These are phyloP conservation scores for Abrus pulchellus DNA, from an alignment of 306 rosid species.

Conservation along the genomic window DNA sequence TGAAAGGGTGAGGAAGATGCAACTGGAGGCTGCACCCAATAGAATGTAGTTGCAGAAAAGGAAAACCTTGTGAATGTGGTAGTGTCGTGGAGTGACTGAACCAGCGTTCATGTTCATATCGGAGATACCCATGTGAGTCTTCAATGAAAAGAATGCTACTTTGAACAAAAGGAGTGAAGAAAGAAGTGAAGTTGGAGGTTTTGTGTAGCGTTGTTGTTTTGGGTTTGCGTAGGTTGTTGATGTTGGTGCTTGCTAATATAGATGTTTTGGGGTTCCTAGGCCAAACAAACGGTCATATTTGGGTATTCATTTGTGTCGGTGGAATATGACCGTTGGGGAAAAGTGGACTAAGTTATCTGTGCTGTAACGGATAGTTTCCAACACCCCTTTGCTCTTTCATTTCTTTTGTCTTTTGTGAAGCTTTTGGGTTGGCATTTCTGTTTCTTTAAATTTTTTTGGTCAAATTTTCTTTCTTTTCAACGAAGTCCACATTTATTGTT, in stretches of 20 bases:
- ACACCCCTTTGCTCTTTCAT: neutral
- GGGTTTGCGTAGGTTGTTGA: neutral
- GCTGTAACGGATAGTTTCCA: conserved; percentile 41
- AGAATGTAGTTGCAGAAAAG: conserved; percentile 90
- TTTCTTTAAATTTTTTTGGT: neutral
- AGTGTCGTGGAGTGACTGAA: conserved; percentile 44
- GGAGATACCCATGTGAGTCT: conserved; percentile 58
- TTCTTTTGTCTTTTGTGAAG: neutral
- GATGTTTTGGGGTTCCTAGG: neutral
- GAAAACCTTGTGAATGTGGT: conserved; percentile 80
- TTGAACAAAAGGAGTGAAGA: neutral
- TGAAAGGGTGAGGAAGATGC: conserved; percentile 94
- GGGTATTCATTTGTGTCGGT: neutral
- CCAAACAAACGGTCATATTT: conserved; percentile 49
- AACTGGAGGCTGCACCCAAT: conserved; percentile 89
- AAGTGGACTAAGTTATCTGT: neutral
- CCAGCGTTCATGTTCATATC: neutral
- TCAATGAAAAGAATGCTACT: neutral
- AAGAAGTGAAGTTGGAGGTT: too few relatives aligned
- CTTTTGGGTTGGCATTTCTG: neutral
- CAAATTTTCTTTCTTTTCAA: neutral
- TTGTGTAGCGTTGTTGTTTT: neutral
- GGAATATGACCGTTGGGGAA: conserved; percentile 43
- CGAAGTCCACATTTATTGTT: too few relatives aligned
- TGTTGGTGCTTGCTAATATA: conserved; percentile 16